A percentile compares a stretch with the other conserved stretches of the same genome.
Conservation (phyloP, 1,284 basidiomycete genomes). For the Leccinum colubrinum region DNA sequence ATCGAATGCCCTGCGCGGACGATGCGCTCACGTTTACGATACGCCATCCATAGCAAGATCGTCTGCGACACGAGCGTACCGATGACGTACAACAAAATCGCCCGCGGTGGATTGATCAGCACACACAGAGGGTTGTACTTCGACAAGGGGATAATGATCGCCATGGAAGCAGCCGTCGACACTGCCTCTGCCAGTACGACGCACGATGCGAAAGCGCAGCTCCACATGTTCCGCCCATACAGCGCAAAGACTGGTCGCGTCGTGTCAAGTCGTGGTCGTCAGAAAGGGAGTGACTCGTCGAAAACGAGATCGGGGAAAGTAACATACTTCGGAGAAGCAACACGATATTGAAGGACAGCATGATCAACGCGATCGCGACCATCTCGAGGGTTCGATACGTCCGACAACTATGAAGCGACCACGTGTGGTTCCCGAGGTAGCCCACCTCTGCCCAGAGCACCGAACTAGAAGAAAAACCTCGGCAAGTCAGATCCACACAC, state of each 20-base stretch:
- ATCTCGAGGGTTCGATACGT: conserved; percentile 18
- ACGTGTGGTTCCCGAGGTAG: conserved; percentile 3
- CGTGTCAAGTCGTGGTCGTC: neutral
- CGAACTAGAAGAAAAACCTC: conserved; percentile 1
- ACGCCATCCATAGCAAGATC: conserved; percentile 19
- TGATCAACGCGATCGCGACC: conserved; percentile 4
- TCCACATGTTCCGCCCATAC: conserved; percentile 9
- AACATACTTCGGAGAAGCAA: conserved; percentile 22
- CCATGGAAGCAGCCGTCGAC: neutral
- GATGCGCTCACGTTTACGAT: conserved; percentile 12
- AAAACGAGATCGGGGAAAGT: neutral
- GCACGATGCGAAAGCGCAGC: conserved; percentile 2
- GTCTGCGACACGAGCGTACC: conserved; percentile 18
- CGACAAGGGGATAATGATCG: conserved; percentile 5
- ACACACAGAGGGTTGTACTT: conserved; percentile 16
- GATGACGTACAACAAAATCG: conserved; percentile 10
- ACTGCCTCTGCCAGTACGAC: conserved; percentile 13
- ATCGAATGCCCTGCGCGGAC: conserved; percentile 3
- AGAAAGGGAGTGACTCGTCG: neutral
- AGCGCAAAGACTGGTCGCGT: conserved; percentile 21
- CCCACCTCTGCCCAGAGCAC: conserved; percentile 10
- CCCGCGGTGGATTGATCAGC: conserved; percentile 8
- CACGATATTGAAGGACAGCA: conserved; percentile 21
- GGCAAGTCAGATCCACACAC: neutral
- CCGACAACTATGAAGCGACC: conserved; percentile 10